Evolutionary conservation across 1,139 yeast genomes (phyloP).

Genomic region (Pneumocystis canis): DNA sequence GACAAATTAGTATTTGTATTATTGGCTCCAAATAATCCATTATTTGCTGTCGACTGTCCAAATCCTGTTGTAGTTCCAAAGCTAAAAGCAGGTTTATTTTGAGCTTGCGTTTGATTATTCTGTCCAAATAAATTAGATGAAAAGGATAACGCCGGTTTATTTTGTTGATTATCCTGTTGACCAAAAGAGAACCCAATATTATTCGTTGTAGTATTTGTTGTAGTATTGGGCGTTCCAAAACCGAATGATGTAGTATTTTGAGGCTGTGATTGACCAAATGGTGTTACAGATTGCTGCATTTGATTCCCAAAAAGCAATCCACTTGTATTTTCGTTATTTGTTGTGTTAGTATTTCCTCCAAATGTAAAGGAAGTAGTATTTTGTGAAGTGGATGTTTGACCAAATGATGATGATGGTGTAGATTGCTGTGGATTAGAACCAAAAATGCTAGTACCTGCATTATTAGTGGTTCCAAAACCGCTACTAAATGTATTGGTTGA

Average conservation of each 20-base stretch:
- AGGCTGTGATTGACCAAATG: neutral
- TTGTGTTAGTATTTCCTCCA: slow-evolving; percentile 8
- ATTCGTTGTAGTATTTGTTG: slow-evolving; percentile 13
- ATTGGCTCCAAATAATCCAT: slow-evolving; percentile 17
- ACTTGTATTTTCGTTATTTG: slow-evolving; percentile 16
- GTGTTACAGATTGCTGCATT: slow-evolving; percentile 4
- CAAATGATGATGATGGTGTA: slow-evolving; percentile 12
- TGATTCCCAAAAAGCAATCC: slow-evolving; percentile 21
- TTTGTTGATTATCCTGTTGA: slow-evolving; percentile 17
- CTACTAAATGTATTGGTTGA: slow-evolving; percentile 16
- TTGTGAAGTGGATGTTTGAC: slow-evolving; percentile 4
- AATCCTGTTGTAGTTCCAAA: slow-evolving; percentile 11
- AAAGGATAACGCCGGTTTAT: slow-evolving; percentile 9
- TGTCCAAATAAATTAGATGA: slow-evolving; percentile 9
- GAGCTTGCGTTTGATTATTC: slow-evolving; percentile 20
- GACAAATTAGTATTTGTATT: slow-evolving; percentile 13
- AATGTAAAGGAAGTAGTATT: neutral
- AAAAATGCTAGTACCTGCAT: slow-evolving; percentile 19
- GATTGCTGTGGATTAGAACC: slow-evolving; percentile 12
- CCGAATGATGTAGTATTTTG: slow-evolving; percentile 18
- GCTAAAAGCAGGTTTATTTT: slow-evolving; percentile 18
- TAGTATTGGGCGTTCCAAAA: slow-evolving; percentile 21
- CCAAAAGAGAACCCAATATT: slow-evolving; percentile 20
- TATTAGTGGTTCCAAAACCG: slow-evolving; percentile 14
- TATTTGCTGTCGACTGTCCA: slow-evolving; percentile 3